phyloP scores from a whole-genome alignment of 352 stramenopile genomes.

The Aphanomyces stellatus region DNA sequence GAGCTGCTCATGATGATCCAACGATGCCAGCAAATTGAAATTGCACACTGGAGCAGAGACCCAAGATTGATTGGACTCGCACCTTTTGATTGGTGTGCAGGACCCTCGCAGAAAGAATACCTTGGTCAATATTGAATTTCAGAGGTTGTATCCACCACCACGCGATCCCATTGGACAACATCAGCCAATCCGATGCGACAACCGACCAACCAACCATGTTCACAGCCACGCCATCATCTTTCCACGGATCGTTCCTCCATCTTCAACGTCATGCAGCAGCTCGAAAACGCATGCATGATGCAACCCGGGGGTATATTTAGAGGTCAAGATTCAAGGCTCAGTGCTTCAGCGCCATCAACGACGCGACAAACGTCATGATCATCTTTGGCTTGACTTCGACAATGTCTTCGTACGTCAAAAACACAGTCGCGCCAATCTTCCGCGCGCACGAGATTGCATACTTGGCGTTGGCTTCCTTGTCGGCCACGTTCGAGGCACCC shows the following conservation, averaged over 20 bases:
- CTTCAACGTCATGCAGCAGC: no score
- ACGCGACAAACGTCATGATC: constrained; percentile 86
- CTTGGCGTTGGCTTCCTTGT: constrained; percentile 86
- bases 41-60: not conserved
- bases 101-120: not conserved
- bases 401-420: constrained; percentile 91
- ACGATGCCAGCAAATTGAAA: no score
- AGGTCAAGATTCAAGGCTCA: no score
- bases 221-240: not conserved
- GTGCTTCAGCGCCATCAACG: constrained; percentile 78
- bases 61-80: not conserved
- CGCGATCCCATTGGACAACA: not conserved
- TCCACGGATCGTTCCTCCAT: not conserved
- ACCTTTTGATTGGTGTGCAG: constrained; percentile 5
- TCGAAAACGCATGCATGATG: no score
- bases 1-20: not conserved
- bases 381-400: constrained; percentile 91
- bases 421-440: constrained; percentile 89
- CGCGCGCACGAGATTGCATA: constrained; percentile 90
- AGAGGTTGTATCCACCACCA: not conserved
- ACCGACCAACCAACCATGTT: not conserved
- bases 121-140: not conserved
- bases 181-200: not conserved
- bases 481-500: constrained; percentile 45
- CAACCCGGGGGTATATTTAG: no score